Base-by-base conservation (phyloP, 192 early-diverging fungal species). In the Coemansia sp. region DNA sequence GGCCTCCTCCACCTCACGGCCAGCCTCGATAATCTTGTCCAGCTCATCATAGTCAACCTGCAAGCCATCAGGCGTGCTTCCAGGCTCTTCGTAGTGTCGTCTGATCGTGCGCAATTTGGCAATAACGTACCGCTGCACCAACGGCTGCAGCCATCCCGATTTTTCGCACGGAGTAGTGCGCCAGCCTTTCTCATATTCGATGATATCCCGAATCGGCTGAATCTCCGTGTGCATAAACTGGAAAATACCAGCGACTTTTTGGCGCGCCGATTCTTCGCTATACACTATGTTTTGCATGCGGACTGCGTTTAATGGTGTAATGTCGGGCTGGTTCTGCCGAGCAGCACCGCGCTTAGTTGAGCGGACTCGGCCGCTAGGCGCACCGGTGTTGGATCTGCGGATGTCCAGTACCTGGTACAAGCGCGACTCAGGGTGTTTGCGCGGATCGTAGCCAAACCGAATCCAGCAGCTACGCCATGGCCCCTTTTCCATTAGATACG, bases 401-500 rank as follows among this genome's bases (percentile, higher is more conserved):
- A 74, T 67, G 22, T 74, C 78, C 35, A 81, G 22, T 8, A 81
- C 39, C 38, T 81, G 78, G 78, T 81, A 81, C 60, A 54, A 71
- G 69, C 65, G 74, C 1, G 78, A 49, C 12, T 67, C 79, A 12
- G 57, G 53, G 20, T 75, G 57, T 24, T 57, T 67, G 35, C 79
- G 73, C 22, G 79, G 79, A 14, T 82, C 79, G 37, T 82, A 82
- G 54, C 79, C 79, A 53, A 73, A 64, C 7, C 74, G 62, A 43
- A 82, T 73, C 79, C 79, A 82, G 64, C 79, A 82, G 58, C 62
- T 70, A 39, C 79, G 69, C 79, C 79, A 82, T 8, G 79, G 60
- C 2, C 79, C 74, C 0, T 26, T 57, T 0, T 73, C 60, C 74
- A 82, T 77, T 26, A 69, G 16, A 24, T 82, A 82, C 3, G 79